Base-by-base conservation (phyloP, 2,329 filamentous ascomycete genomes). In the Plenodomus tracheiphilus region DNA sequence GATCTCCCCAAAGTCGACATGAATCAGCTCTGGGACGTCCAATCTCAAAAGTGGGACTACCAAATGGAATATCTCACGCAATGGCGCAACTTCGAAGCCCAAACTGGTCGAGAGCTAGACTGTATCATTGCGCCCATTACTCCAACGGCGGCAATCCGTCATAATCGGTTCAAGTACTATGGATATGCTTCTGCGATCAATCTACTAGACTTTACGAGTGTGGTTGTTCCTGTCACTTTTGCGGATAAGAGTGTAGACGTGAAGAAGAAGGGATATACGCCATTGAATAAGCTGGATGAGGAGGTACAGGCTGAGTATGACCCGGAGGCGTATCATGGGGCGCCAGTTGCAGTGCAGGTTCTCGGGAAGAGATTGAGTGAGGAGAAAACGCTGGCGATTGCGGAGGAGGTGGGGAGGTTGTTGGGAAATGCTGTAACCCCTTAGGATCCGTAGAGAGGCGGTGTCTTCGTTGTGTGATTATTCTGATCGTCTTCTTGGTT, bases 201-300 rank as follows among this genome's bases (percentile, higher is more conserved):
- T 18, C 18, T 56, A 40, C 40, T 56, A 0, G 51, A 56, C 39
- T 54, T 47, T 22, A 51, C 45, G 0, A 51, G 48, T n/a, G 59
- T 56, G n/a, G 56, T 59, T 2, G 43, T 64, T 4, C 61, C 61
- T 3, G 58, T 62, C 21, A 61, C 58, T 1, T 52, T 50, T 16
- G 59, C 56, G 0, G 59, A 64, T 41, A 51, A 54, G 42, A 30
- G 22, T 4, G 38, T 55, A 8, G 61, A 63, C 40, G 36, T 37
- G 18, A 41, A 49, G 37, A 43, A 54, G 16, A 18, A 22, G 6
- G n/a, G 16, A 1, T 62, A 51, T 30, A 45, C 50, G 37, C 62
- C 61, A 0, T 39, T 60, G 41, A 58, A 42, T 18, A 53, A 61
- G 0, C 41, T 53, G 40, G 62, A 65, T 30, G 39, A n/a, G 5